phyloP scores from a whole-genome alignment of 345 rosid genomes.

The Corchorus capsularis region DNA sequence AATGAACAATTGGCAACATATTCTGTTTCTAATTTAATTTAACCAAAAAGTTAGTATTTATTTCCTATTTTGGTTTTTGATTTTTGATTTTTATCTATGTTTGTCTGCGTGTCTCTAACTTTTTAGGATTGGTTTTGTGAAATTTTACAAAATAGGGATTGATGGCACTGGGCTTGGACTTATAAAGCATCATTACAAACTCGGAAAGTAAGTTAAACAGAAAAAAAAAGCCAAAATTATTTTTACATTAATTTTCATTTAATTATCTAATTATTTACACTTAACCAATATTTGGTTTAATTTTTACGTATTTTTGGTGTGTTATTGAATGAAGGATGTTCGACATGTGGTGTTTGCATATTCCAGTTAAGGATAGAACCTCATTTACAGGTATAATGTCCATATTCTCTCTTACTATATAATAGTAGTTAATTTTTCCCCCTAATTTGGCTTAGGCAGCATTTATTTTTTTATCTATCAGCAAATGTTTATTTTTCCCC shows the following conservation, averaged over 20 bases:
- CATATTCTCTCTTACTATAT: not conserved
- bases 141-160: slow-evolving; percentile 44
- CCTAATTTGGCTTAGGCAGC: no score
- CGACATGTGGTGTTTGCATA: slow-evolving; percentile 77
- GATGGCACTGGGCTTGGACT: slow-evolving; percentile 91
- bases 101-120: no score
- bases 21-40: no score
- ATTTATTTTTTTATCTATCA: no score
- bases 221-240: no score
- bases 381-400: slow-evolving; percentile 50
- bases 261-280: not conserved
- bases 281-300: slow-evolving; percentile 25
- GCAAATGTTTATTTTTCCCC: no score
- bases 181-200: slow-evolving; percentile 49
- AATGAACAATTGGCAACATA: no score
- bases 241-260: not conserved
- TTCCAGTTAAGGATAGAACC: slow-evolving; percentile 71
- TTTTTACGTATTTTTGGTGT: slow-evolving; percentile 2
- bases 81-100: not conserved
- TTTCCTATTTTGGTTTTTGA: not conserved
- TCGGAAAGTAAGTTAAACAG: slow-evolving; percentile 59
- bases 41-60: no score
- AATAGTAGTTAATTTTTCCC: no score
- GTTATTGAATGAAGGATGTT: slow-evolving; percentile 50
- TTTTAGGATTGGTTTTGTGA: not conserved